A percentile compares a stretch with the other conserved stretches of the same genome.
Evolutionary conservation across 108 stramenopile genomes (phyloP).

Genomic region (Ochromonas danica): DNA sequence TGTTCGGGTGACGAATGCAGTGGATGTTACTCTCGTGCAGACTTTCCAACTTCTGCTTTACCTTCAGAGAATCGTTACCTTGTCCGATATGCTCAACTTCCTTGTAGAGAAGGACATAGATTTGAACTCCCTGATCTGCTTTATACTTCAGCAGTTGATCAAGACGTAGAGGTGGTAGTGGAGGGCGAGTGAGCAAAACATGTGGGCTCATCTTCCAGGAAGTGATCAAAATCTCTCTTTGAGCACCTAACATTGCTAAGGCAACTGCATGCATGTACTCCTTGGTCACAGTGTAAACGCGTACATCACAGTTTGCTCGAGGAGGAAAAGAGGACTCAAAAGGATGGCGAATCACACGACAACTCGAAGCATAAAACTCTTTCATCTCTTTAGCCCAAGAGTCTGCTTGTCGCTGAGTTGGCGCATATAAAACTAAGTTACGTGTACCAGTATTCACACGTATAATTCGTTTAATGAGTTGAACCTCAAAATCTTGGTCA

Average conservation of each 20-base stretch:
- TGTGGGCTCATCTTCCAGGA: slow-evolving; percentile 29
- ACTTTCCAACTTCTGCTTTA: background rate
- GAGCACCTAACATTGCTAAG: background rate
- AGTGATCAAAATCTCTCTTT: slow-evolving; percentile 30
- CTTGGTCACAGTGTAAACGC: background rate
- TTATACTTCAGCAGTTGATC: slow-evolving; percentile 32
- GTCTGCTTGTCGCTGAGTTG: background rate
- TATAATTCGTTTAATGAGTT: background rate
- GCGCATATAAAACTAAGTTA: background rate
- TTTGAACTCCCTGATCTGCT: slow-evolving; percentile 33
- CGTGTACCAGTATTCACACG: background rate
- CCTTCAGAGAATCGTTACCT: slow-evolving; percentile 11
- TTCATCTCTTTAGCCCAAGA: background rate
- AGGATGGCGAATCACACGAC: background rate
- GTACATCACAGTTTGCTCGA: background rate
- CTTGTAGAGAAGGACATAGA: slow-evolving; percentile 34
- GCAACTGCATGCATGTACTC: slow-evolving; percentile 23
- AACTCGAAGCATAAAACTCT: background rate
- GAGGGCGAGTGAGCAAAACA: slow-evolving; percentile 21
- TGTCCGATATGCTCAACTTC: slow-evolving; percentile 25
- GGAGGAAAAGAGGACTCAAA: background rate
- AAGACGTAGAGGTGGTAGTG: slow-evolving; percentile 18
- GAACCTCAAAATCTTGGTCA: background rate
- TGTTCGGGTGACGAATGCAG: slow-evolving; percentile 35
- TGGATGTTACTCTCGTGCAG: slow-evolving; percentile 1